Conservation (phyloP, 495 filamentous ascomycete species). For the Darksidea phi region DNA sequence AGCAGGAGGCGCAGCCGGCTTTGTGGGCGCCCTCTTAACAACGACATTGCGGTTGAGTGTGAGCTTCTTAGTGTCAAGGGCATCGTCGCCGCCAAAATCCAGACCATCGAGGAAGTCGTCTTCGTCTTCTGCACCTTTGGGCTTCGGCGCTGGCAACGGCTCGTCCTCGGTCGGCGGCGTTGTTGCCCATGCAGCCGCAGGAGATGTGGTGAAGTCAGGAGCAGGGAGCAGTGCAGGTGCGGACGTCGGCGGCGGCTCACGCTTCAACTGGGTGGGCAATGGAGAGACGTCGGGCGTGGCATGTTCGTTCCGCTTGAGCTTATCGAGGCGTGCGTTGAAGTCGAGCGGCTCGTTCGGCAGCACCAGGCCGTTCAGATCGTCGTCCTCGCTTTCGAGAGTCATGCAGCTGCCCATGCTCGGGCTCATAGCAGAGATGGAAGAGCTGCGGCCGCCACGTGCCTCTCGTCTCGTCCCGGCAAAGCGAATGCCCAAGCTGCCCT, state of each 20-base stretch:
- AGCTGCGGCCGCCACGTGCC: conserved; percentile 73
- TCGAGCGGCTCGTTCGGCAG: conserved; percentile 80
- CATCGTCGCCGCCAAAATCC: conserved; percentile 79
- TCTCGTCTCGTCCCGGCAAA: conserved; percentile 82
- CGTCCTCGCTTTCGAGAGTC: conserved; percentile 92
- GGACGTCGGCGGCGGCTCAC: conserved; percentile 31
- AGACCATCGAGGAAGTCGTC: conserved; percentile 87
- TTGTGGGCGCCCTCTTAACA: conserved; percentile 68
- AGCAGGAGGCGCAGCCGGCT: conserved; percentile 47
- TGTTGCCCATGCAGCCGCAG: not conserved
- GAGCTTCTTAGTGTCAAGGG: conserved; percentile 74
- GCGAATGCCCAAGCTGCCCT: conserved; percentile 84
- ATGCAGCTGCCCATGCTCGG: conserved; percentile 87
- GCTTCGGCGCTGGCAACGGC: conserved; percentile 33
- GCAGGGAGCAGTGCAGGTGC: conserved; percentile 16
- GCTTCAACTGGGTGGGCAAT: conserved; percentile 16
- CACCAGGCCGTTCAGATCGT: conserved; percentile 79
- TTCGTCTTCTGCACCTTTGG: conserved; percentile 50
- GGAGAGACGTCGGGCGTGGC: conserved; percentile 29
- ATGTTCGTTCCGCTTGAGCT: conserved; percentile 49
- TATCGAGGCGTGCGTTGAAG: conserved; percentile 71
- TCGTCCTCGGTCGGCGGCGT: not conserved
- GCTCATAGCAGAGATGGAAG: conserved; percentile 82
- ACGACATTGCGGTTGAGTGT: conserved; percentile 93
- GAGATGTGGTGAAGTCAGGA: conserved; percentile 4